Base-by-base conservation (phyloP, 306 rosid species). In the Sophora flavescens region DNA sequence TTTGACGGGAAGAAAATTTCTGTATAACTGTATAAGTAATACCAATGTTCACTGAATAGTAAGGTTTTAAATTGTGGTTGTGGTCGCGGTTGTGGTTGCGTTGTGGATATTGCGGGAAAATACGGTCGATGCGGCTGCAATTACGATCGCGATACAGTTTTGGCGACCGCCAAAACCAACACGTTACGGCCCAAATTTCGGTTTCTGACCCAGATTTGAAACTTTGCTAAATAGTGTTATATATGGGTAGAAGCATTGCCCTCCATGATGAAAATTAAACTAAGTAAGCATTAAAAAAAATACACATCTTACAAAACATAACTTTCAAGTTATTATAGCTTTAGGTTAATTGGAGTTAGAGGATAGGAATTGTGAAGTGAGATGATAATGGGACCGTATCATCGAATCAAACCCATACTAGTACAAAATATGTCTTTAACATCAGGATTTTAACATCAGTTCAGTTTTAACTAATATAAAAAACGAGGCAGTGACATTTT, bases 271-370 rank as follows among this genome's bases (percentile, higher is more conserved):
- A 68, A 58, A 57, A n/a, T n/a, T n/a, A n/a, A 63, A 30, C 52
- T 44, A 72, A 32, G 45, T 35, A 28, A 39, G 63, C 39, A 80
- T 32, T 32, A 45, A 8, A 12, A 44, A 74, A 68, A 70, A 72
- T 72, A 47, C 83, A 70, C 78, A 5, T 69, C 75, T 77, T 41
- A 78, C 83, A 89, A 69, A 81, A 80, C 90, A 74, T 59, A 68
- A 82, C 63, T 68, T 48, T 58, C 79, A 63, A 54, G 77, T 72
- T 51, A 68, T 63, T 50, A 47, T 41, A 54, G 65, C 63, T 48
- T 72, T 38, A 59, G 16, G 58, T 22, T 22, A 22, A 22, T 28
- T 74, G 57, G 79, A 44, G 76, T 67, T 42, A 59, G 80, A 67
- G 69, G 60, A 69, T 81, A 81, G 41, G 85, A 72, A 36, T 30